phyloP scores from a whole-genome alignment of 108 stramenopile species.

The Aurantiochytrium sp. region DNA sequence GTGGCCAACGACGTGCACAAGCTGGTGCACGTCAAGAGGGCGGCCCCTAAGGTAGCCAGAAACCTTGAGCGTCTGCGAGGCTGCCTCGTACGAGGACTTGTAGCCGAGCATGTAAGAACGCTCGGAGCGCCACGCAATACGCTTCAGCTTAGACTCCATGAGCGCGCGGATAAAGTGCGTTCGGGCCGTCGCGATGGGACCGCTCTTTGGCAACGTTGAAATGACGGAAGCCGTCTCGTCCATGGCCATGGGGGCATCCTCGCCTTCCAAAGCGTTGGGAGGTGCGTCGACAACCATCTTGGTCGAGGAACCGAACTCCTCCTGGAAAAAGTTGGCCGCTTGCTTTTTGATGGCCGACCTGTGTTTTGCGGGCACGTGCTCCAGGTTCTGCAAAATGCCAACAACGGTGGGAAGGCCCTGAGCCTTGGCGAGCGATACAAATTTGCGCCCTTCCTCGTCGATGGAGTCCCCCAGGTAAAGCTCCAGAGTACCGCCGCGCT shows the following conservation, averaged over 20 bases:
- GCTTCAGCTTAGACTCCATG: conserved; percentile 31
- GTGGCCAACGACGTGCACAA: conserved; percentile 75
- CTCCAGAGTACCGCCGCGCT: conserved; percentile 20
- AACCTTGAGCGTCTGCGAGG: conserved; percentile 52
- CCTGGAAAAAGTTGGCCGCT: conserved; percentile 41
- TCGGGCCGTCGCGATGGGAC: conserved; percentile 16
- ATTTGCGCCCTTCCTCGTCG: conserved; percentile 42
- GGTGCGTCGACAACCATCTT: conserved; percentile 18
- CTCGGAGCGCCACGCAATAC: conserved; percentile 48
- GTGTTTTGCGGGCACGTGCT: conserved; percentile 19
- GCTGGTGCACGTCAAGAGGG: conserved; percentile 70
- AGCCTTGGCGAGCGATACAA: conserved; percentile 81
- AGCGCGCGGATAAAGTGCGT: conserved; percentile 51
- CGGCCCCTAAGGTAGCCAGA: conserved; percentile 82
- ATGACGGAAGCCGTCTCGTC: not conserved
- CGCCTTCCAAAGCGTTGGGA: not conserved
- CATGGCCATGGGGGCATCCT: conserved; percentile 38
- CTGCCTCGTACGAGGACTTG: conserved; percentile 49
- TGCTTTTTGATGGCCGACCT: conserved; percentile 25
- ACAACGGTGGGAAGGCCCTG: conserved; percentile 82
- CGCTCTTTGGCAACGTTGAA: not conserved
- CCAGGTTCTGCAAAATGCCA: conserved; percentile 60
- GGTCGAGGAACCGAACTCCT: conserved; percentile 25
- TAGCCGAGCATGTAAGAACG: conserved; percentile 59
- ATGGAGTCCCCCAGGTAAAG: conserved; percentile 21